Percentiles rank a stretch among this genome's conserved stretches.
These are phyloP conservation scores for Tuber indicum DNA, from an alignment of 495 filamentous ascomycete species.

Conservation along the genomic window DNA sequence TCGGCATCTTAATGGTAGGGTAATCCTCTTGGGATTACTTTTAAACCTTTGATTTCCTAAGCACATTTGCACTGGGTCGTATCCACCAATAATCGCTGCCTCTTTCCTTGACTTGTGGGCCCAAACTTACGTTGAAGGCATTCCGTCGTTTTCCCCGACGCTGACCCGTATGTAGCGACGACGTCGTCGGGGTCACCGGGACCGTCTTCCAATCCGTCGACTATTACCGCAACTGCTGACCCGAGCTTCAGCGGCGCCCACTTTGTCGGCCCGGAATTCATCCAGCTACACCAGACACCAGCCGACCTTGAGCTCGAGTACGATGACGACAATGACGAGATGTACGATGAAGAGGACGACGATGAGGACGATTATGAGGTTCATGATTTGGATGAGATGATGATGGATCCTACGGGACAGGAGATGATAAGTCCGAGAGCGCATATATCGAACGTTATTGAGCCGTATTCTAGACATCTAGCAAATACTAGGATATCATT, in stretches of 20 bases:
- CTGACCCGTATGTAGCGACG: conserved; percentile 40
- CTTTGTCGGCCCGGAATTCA: conserved; percentile 27
- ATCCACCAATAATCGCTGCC: conserved; percentile 6
- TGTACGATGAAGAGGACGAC: conserved; percentile 56
- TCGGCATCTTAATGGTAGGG: not conserved
- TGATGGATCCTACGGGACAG: conserved; percentile 42
- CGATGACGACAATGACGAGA: conserved; percentile 49
- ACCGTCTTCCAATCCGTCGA: conserved; percentile 4
- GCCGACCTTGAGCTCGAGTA: conserved; percentile 60
- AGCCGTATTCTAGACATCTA: conserved; percentile 34
- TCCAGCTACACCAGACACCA: conserved; percentile 23
- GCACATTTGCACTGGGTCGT: conserved; percentile 16
- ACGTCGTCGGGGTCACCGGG: conserved; percentile 24
- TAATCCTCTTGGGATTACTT: not conserved
- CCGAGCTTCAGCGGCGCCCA: conserved; percentile 8
- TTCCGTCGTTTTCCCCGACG: conserved; percentile 40
- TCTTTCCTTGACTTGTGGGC: conserved; percentile 27
- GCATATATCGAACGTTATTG: conserved; percentile 35
- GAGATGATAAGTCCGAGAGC: conserved; percentile 39
- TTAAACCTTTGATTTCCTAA: not conserved
- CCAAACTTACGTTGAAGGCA: conserved; percentile 43
- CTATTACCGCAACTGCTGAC: conserved; percentile 2
- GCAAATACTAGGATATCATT: conserved; percentile 52
- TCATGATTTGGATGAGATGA: conserved; percentile 38
- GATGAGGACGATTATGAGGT: conserved; percentile 44